Evolutionary conservation across 1,139 yeast species (phyloP), one percentile per base, ranked within the genome.

Genomic region (Pichia inconspicua): DNA sequence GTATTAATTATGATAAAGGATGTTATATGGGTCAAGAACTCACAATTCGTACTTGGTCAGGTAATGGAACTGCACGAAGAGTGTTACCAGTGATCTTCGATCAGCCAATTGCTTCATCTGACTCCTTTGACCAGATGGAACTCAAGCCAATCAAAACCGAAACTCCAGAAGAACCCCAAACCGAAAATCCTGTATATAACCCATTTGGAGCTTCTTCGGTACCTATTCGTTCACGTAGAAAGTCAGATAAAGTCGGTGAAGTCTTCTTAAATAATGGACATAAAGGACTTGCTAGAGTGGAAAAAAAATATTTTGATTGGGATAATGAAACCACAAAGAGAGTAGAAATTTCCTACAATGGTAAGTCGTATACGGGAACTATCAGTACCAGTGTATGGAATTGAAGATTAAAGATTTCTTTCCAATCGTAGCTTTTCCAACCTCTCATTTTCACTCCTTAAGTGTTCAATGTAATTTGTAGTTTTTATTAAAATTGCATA

Each of bases 21-120:
- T 92, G 99, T 64, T 92, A 92, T 59, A 83, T 88, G 22, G 99
- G 99, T 0, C 98, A 92, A 65, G 99, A 92, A 63, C 71, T 92
- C 48, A 90, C 97, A 0, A 88, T 90, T 22, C 75, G 98, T 58
- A 85, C 97, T 0, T 82, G 75, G 61, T 88, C 87, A 52, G 82
- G 84, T 42, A 96, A 97, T 2, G 78, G 82, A 2, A 78, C 90
- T 14, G 73, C 96, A 27, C 89, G 90, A 61, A 71, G 98, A 48
- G 70, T 89, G 2, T 77, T 86, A 41, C 96, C 97, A 0, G 80
- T 85, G 1, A 77, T 74, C 51, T 69, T 88, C 51, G 74, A 56
- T 40, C 45, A 48, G 5, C 19, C 47, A 15, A 41, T 54, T 11
- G 41, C 40, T 32, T 42, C 52, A 28, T 39, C 46, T 22, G 58